A percentile compares a stretch with the other conserved stretches of the same genome.
Evolutionary conservation across 2,329 filamentous ascomycete genomes (phyloP).

Genomic region (Paraconiothyrium sp.): DNA sequence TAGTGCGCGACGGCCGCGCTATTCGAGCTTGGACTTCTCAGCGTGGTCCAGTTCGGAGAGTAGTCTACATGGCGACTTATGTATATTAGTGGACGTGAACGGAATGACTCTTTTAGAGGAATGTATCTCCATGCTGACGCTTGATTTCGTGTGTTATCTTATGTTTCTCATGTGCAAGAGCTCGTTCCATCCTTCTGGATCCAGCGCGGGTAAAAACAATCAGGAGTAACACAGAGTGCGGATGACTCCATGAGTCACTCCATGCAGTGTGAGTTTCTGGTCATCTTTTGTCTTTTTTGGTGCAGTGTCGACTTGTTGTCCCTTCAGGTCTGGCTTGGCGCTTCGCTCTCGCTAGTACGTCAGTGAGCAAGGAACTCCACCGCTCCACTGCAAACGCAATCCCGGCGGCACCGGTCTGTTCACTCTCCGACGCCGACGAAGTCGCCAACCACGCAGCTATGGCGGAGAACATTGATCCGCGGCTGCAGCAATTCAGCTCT

Average conservation of each 20-base stretch:
- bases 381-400: neutral
- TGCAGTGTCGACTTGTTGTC: no score
- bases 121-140: no score
- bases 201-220: no score
- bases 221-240: no score
- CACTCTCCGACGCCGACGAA: conserved; percentile 32
- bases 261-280: no score
- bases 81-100: no score
- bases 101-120: no score
- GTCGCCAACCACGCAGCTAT: conserved; percentile 26
- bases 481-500: conserved; percentile 39
- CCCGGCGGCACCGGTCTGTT: conserved; percentile 2
- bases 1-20: neutral
- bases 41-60: neutral
- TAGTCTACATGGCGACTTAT: neutral
- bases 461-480: conserved; percentile 45
- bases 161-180: no score
- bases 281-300: no score
- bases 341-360: neutral
- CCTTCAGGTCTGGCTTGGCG: neutral
- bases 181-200: no score
- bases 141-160: no score
- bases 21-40: neutral
- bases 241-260: no score
- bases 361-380: neutral